A percentile compares a stretch with the other conserved stretches of the same genome.
Conservation (phyloP, 2,329 filamentous ascomycete species). For the Verticillium isaacii region DNA sequence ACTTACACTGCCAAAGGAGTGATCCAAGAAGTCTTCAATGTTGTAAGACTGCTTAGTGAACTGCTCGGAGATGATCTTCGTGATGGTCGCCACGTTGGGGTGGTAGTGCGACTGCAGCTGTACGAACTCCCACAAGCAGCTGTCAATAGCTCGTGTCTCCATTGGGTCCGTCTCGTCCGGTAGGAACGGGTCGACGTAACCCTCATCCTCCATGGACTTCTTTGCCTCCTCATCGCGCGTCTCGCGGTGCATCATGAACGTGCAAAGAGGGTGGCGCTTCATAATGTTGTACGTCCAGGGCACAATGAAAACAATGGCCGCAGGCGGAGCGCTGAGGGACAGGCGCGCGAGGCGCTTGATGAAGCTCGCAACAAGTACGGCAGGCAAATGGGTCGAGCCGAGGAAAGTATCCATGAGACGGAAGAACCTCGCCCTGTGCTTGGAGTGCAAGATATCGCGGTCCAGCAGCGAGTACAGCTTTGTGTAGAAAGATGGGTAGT, state of each 20-base stretch:
- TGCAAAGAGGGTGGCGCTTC: slow-evolving; percentile 82
- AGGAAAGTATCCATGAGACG: slow-evolving; percentile 88
- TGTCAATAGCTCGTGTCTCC: slow-evolving; percentile 82
- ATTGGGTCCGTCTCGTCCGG: slow-evolving; percentile 75
- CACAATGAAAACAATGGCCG: slow-evolving; percentile 81
- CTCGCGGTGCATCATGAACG: slow-evolving; percentile 91
- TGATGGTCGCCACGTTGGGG: slow-evolving; percentile 90
- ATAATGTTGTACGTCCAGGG: slow-evolving; percentile 96
- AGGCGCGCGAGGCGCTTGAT: slow-evolving; percentile 88
- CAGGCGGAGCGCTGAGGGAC: slow-evolving; percentile 81
- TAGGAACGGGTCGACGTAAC: slow-evolving; percentile 69
- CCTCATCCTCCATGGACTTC: slow-evolving; percentile 54
- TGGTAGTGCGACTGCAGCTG: slow-evolving; percentile 92
- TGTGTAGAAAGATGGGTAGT: slow-evolving; percentile 89
- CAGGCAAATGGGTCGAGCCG: slow-evolving; percentile 85
- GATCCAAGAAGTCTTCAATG: slow-evolving; percentile 94
- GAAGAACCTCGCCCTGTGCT: slow-evolving; percentile 90
- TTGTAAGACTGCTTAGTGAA: slow-evolving; percentile 96
- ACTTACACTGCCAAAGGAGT: slow-evolving; percentile 79
- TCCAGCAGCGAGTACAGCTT: slow-evolving; percentile 94
- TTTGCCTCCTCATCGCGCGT: slow-evolving; percentile 53
- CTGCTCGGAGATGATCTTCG: slow-evolving; percentile 91
- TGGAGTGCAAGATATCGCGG: slow-evolving; percentile 81
- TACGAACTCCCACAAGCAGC: slow-evolving; percentile 90
- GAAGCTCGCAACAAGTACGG: slow-evolving; percentile 87